Base-by-base conservation (phyloP, 2,329 filamentous ascomycete genomes). In the Fusarium tuaranense region DNA sequence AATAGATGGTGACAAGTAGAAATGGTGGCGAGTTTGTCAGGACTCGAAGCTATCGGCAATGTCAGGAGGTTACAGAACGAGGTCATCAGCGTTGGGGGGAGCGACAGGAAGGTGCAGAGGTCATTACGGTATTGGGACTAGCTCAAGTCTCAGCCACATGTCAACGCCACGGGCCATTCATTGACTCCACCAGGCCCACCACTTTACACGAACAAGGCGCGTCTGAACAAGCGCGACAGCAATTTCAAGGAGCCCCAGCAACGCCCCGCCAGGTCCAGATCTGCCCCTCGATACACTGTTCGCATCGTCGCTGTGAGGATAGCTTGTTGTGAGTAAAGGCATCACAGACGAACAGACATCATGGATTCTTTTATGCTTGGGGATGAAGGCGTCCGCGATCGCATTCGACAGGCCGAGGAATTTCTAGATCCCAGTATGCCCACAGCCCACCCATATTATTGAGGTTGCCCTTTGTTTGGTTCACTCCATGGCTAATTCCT, bases 351-450 rank as follows among this genome's bases (percentile, higher is more conserved):
- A 71, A 67, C 57, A 58, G 25, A 32, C 82, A 84, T 70, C 73
- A 95, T 97, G 93, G 93, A 95, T 78, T 89, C 87, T 70, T 86
- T 91, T 77, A 91, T 93, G 86, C 90, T 97, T 79, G 91, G 93
- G 83, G 95, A 98, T 88, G 94, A 97, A 84, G 94, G 93, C 76
- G 92, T 93, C 78, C 90, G 91, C 78, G 92, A 97, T 86, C 94
- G 95, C 79, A 91, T 98, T 82, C 93, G 95, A 79, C 91, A 93
- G 74, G 95, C 95, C n/a, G 90, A 93, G 79, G 95, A 98, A 83
- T 98, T 98, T 81, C 91, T 98, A 51, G 96, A 98, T 87, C 96
- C 96, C 71, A 92, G 95, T 98, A 89, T 80, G 92, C 57, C 57
- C 13, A 20, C 39, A 20, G n/a, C 38, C 32, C 32, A 7, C 32